Evolutionary conservation across 129 eudicot genomes (phyloP).

Genomic region (Calendula officinalis): DNA sequence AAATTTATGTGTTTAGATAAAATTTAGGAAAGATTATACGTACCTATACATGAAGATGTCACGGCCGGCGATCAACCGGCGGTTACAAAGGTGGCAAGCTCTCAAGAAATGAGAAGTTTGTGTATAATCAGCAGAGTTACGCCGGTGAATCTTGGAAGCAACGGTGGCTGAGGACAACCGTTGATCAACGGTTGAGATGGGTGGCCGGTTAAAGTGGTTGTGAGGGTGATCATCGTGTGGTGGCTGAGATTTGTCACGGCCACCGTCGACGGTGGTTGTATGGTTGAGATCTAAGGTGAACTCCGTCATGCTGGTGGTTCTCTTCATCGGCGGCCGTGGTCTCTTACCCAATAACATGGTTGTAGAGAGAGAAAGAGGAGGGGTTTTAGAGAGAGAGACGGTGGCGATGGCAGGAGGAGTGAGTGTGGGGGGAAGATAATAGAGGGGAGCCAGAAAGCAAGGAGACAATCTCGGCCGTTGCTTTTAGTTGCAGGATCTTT

Average conservation of each 20-base stretch:
- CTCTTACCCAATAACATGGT: conserved; percentile 67
- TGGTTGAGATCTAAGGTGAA: conserved; percentile 49
- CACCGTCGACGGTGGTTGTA: not conserved
- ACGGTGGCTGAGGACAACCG: conserved; percentile 18
- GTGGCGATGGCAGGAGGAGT: conserved; percentile 28
- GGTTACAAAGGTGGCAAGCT: conserved; percentile 60
- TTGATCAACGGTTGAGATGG: conserved; percentile 21
- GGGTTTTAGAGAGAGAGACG: conserved; percentile 13
- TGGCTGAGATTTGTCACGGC: not conserved
- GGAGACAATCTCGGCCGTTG: conserved; percentile 68
- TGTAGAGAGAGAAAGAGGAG: no score
- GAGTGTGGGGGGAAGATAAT: conserved; percentile 38
- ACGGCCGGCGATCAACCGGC: conserved; percentile 53
- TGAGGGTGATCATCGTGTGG: conserved; percentile 16
- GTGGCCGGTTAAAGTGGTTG: conserved; percentile 18
- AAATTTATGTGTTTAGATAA: no score
- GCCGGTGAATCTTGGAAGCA: conserved; percentile 36
- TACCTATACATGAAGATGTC: conserved; percentile 89
- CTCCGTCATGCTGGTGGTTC: conserved; percentile 81
- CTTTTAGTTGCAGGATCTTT: conserved; percentile 9
- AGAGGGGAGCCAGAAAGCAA: conserved; percentile 49
- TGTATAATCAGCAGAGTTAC: conserved; percentile 45
- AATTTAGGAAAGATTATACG: no score
- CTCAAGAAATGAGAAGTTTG: conserved; percentile 49
- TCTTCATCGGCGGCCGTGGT: conserved; percentile 62